Percentiles rank a stretch among this genome's conserved stretches.
These are phyloP conservation scores for Scedosporium boydii DNA, from an alignment of 2,329 filamentous ascomycete species.

Conservation along the genomic window DNA sequence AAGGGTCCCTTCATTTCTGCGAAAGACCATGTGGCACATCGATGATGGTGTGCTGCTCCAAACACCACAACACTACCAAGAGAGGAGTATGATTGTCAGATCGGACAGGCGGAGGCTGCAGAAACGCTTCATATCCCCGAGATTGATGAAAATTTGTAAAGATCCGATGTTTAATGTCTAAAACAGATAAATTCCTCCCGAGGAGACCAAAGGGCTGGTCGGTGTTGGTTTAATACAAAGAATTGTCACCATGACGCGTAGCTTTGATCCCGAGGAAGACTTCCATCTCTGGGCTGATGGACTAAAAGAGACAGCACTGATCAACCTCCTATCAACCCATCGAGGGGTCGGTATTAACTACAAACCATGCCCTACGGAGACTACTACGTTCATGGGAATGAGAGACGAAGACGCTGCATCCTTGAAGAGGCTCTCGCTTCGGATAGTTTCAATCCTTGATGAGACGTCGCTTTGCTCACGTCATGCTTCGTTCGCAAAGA, in stretches of 20 bases:
- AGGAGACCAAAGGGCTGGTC: not conserved
- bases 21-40: not conserved
- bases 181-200: not conserved
- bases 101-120: not conserved
- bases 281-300: not conserved
- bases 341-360: not conserved
- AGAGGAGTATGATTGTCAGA: not conserved
- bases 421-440: not conserved
- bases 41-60: not conserved
- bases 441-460: not conserved
- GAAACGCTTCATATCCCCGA: not conserved
- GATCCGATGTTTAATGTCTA: not conserved
- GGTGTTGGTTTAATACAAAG: not conserved
- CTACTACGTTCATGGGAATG: not conserved
- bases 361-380: not conserved
- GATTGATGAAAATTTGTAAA: not conserved
- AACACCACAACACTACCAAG: not conserved
- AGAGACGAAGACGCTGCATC: not conserved
- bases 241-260: not conserved
- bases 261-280: not conserved
- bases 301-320: not conserved
- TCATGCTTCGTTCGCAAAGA: not conserved
- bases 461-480: not conserved
- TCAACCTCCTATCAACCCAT: not conserved
- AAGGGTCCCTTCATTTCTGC: not conserved